Conservation (phyloP, 176 grass and related monocot genomes). For the Puccinellia tenuiflora region DNA sequence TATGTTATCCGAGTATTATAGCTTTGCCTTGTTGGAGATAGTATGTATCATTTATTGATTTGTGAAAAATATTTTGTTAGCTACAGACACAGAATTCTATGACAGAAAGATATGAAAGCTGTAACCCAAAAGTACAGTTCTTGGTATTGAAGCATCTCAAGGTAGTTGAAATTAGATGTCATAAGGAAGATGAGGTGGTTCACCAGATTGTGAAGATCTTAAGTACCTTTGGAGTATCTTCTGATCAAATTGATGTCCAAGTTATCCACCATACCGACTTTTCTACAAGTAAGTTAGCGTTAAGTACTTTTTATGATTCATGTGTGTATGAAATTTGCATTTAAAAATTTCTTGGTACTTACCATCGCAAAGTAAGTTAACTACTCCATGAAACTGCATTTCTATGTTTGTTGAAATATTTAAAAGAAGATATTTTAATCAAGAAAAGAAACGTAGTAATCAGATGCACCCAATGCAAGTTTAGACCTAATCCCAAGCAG, state of each 20-base stretch:
- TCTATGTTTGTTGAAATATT: background rate
- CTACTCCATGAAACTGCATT: background rate
- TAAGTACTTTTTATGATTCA: background rate
- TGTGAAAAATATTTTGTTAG: background rate
- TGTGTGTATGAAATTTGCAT: background rate
- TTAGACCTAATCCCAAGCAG: background rate
- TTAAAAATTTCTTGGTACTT: background rate
- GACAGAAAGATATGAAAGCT: background rate
- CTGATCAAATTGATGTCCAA: background rate
- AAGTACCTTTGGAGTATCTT: background rate
- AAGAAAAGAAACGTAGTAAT: background rate
- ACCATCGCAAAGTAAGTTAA: background rate
- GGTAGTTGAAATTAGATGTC: constrained; percentile 7
- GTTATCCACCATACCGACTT: background rate
- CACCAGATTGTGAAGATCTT: background rate
- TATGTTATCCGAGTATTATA: background rate
- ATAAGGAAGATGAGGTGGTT: background rate
- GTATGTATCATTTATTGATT: background rate
- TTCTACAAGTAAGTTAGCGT: background rate
- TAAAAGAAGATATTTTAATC: background rate
- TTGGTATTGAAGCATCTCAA: background rate
- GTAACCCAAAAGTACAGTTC: background rate
- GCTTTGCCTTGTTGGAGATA: background rate
- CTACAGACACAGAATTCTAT: background rate
- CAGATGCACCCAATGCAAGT: background rate